Evolutionary conservation across 495 filamentous ascomycete species (phyloP).

Genomic region (Aspergillus coremiiformis): DNA sequence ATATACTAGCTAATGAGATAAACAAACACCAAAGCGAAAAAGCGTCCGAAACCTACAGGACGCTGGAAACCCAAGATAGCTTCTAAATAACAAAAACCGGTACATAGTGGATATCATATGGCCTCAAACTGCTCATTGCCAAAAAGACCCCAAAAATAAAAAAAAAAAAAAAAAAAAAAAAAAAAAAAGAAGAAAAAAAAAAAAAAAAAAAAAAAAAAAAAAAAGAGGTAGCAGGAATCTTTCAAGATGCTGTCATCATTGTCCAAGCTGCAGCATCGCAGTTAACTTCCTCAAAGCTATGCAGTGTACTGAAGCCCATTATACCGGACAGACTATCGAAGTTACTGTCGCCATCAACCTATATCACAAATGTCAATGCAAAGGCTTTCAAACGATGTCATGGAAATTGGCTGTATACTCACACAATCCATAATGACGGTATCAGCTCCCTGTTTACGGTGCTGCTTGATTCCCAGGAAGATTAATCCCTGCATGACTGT

Average conservation of each 20-base stretch:
- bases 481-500: slow-evolving; percentile 73
- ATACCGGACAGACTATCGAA: slow-evolving; percentile 57
- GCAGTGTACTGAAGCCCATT: slow-evolving; percentile 70
- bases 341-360: slow-evolving; percentile 66
- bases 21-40: not conserved
- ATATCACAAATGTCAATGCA: slow-evolving; percentile 10
- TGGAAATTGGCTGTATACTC: slow-evolving; percentile 22
- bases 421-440: slow-evolving; percentile 72
- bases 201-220: slow-evolving; percentile 6
- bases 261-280: slow-evolving; percentile 66
- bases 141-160: not conserved
- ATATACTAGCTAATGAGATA: not conserved
- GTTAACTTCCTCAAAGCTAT: slow-evolving; percentile 73
- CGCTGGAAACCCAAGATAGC: not conserved
- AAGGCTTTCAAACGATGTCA: not conserved
- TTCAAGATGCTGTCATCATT: slow-evolving; percentile 40
- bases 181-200: slow-evolving; percentile 5
- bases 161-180: not conserved
- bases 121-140: not conserved
- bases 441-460: slow-evolving; percentile 64
- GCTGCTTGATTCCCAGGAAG: slow-evolving; percentile 72
- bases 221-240: not conserved
- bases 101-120: slow-evolving; percentile 1
- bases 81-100: not conserved
- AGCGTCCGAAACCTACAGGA: not conserved